Conservation (phyloP, 306 rosid genomes). For the Dalbergia oliveri region DNA sequence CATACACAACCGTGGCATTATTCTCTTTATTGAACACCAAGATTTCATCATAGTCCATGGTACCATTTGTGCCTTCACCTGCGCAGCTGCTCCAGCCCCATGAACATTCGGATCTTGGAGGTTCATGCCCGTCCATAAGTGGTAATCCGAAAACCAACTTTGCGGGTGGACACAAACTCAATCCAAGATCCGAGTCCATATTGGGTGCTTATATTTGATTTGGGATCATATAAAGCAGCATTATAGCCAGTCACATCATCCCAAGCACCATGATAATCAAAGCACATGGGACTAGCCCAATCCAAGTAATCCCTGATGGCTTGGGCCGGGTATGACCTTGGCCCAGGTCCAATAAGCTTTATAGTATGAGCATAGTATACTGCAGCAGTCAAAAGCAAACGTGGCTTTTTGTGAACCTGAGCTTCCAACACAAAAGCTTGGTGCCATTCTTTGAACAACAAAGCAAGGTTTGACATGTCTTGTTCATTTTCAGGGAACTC, state of each 20-base stretch:
- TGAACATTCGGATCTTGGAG: constrained; percentile 53
- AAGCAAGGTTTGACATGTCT: constrained; percentile 76
- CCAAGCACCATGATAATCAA: constrained; percentile 80
- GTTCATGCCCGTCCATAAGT: constrained; percentile 71
- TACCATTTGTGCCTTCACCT: constrained; percentile 63
- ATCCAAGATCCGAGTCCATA: constrained; percentile 80
- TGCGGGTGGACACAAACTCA: constrained; percentile 46
- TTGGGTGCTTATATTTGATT: constrained; percentile 55
- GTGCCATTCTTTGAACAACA: constrained; percentile 65
- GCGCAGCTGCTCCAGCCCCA: constrained; percentile 59
- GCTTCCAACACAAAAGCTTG: constrained; percentile 56
- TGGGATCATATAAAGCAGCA: constrained; percentile 62
- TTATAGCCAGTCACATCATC: constrained; percentile 61
- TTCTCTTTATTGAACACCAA: constrained; percentile 52
- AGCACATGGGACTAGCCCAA: constrained; percentile 85
- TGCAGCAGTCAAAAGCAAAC: constrained; percentile 65
- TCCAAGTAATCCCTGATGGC: constrained; percentile 60
- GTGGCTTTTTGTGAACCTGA: constrained; percentile 26
- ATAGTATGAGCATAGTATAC: constrained; percentile 67
- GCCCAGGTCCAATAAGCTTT: constrained; percentile 29
- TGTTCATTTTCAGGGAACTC: constrained; percentile 61
- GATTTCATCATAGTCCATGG: constrained; percentile 57
- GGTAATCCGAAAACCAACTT: constrained; percentile 82
- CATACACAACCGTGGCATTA: constrained; percentile 57
- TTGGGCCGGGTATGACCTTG: constrained; percentile 62